Conservation (phyloP, 495 filamentous ascomycete genomes). For the Podospora didyma region DNA sequence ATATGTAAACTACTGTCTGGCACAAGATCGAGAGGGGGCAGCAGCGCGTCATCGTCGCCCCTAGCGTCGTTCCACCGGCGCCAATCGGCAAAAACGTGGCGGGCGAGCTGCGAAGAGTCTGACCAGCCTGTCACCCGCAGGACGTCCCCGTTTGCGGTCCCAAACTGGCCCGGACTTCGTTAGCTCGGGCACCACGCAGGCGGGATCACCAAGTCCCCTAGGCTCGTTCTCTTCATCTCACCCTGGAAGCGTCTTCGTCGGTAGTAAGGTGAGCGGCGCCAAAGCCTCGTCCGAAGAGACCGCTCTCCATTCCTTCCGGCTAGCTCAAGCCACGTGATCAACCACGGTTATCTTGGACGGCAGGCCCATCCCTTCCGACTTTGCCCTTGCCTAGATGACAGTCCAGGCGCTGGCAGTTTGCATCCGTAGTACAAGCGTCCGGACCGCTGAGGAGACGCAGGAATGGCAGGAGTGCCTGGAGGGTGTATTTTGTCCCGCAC, state of each 20-base stretch:
- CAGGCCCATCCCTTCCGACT: conserved; percentile 3
- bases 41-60: not conserved
- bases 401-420: not conserved
- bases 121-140: conserved; percentile 3
- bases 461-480: not conserved
- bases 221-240: conserved; percentile 1
- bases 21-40: not conserved
- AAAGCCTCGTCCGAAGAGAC: conserved; percentile 1
- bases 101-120: not conserved
- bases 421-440: not conserved
- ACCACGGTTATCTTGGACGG: conserved; percentile 1
- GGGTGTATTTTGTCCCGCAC: not conserved
- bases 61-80: not conserved
- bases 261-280: not conserved
- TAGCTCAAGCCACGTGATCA: not conserved
- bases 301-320: not conserved
- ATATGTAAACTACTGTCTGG: not conserved
- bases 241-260: conserved; percentile 1
- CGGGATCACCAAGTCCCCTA: conserved; percentile 4
- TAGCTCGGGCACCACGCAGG: conserved; percentile 2
- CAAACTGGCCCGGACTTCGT: conserved; percentile 4
- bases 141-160: conserved; percentile 5
- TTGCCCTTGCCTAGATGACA: not conserved
- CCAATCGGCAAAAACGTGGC: not conserved
- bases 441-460: not conserved